Evolutionary conservation across 2,329 filamentous ascomycete species (phyloP).

Genomic region (Chrysoporthe cubensis): DNA sequence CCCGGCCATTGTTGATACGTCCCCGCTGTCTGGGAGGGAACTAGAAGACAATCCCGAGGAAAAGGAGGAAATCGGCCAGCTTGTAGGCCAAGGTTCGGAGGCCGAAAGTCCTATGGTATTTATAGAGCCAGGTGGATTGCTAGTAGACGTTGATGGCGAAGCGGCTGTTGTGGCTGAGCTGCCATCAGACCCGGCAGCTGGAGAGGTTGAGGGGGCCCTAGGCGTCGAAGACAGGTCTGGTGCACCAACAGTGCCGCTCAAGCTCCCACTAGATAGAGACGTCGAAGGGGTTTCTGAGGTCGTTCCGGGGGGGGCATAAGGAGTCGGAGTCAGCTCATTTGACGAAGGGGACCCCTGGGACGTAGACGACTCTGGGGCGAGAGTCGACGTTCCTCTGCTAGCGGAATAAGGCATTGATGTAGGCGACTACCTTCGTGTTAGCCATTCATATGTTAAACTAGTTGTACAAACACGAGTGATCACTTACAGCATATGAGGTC

Average conservation of each 20-base stretch:
- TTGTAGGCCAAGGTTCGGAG: background rate
- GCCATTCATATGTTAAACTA: background rate
- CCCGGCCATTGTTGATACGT: background rate
- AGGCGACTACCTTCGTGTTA: background rate
- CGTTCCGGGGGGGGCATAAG: background rate
- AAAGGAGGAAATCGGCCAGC: background rate
- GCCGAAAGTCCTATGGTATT: background rate
- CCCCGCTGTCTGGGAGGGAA: background rate
- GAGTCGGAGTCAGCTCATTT: background rate
- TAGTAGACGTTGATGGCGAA: background rate
- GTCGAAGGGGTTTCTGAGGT: background rate
- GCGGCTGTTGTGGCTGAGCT: constrained; percentile 6
- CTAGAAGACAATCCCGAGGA: background rate
- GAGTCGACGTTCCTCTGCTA: background rate
- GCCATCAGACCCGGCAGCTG: background rate
- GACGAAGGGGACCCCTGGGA: constrained; percentile 8
- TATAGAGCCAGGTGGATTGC: background rate
- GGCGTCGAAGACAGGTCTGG: constrained; percentile 1
- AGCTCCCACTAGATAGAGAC: background rate
- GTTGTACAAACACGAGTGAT: no score
- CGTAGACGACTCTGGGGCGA: background rate
- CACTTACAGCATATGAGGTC: constrained; percentile 18
- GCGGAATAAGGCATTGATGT: background rate
- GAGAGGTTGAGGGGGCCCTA: background rate
- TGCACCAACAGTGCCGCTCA: constrained; percentile 7